Evolutionary conservation across 208 protist species (phyloP), one percentile per base, ranked within the genome.

Genomic region (Trypanosoma rangeli): DNA sequence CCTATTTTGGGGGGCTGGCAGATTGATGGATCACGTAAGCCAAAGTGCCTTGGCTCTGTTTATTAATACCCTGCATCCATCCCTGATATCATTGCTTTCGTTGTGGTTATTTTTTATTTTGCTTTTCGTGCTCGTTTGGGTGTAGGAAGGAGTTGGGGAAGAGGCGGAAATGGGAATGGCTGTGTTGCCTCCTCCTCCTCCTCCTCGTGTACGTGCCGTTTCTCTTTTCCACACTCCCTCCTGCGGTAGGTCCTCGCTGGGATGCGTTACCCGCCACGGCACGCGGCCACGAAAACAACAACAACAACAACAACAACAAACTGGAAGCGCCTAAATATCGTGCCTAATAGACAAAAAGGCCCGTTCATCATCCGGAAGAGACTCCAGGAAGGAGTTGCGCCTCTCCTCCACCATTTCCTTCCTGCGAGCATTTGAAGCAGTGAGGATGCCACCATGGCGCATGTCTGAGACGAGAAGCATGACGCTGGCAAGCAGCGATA

Each of bases 391-490:
- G 22, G 52, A 55, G n/a, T 70, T 24, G 8, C 33, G 42, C 64
- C 66, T 66, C 59, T 69, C 53, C n/a, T 5, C 39, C 35, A 54
- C 57, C 18, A 90, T 82, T 52, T 80, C 53, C 52, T 48, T 70
- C 16, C 87, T 76, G 56, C 78, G 24, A 24, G 57, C 16, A 48
- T 67, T 78, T 7, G 82, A 78, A 0, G 83, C 60, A 50, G 80
- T 86, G 44, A 93, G 82, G 37, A 91, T 79, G 29, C 84, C 80
- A 7, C 71, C 72, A 24, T 76, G 56, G 39, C 80, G 75, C 35
- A 68, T 35, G 70, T 93, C 90, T 18, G 59, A 67, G 5, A 85
- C 44, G 16, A 94, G 63, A 48, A 95, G 79, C 12, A 76, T 60
- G 15, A 93, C 44, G 53, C 79, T 83, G 42, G 66, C 68, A 7